Evolutionary conservation across 192 early-diverging fungal genomes (phyloP).

Genomic region (Mortierella antarctica): DNA sequence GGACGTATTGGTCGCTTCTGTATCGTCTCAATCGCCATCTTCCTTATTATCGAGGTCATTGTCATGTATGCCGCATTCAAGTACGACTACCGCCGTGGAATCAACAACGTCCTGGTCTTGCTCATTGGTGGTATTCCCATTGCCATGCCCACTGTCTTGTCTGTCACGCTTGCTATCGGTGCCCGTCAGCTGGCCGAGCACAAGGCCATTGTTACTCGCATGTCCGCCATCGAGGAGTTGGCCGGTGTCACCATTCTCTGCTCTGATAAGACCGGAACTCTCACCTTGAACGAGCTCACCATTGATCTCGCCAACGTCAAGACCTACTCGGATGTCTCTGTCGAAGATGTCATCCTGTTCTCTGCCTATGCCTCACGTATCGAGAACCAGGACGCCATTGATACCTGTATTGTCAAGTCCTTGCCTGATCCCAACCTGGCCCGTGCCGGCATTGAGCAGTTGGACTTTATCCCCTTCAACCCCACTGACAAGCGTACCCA

Average conservation of each 20-base stretch:
- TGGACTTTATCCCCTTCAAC: constrained; percentile 80
- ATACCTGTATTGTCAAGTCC: constrained; percentile 78
- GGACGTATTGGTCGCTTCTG: constrained; percentile 84
- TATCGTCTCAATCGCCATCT: constrained; percentile 77
- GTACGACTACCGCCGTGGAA: constrained; percentile 78
- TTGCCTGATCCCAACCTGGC: constrained; percentile 66
- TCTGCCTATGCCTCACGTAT: constrained; percentile 82
- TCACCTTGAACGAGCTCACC: constrained; percentile 87
- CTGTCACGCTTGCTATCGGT: constrained; percentile 83
- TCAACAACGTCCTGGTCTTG: constrained; percentile 82
- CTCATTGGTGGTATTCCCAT: constrained; percentile 86
- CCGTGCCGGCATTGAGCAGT: constrained; percentile 72
- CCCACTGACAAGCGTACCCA: constrained; percentile 83
- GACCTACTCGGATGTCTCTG: constrained; percentile 70
- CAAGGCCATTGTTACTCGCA: constrained; percentile 84
- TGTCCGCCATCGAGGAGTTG: constrained; percentile 85
- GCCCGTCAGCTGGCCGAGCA: constrained; percentile 85
- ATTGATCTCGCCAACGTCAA: constrained; percentile 77
- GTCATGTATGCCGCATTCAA: constrained; percentile 78
- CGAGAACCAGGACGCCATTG: constrained; percentile 85
- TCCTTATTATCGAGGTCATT: constrained; percentile 75
- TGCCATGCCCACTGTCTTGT: constrained; percentile 82
- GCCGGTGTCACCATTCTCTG: constrained; percentile 87
- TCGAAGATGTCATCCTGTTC: constrained; percentile 70
- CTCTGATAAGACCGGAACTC: constrained; percentile 97